A percentile compares a stretch with the other conserved stretches of the same genome.
Conservation (phyloP, 2,329 filamentous ascomycete species). For the Celoporthe dispersa region DNA sequence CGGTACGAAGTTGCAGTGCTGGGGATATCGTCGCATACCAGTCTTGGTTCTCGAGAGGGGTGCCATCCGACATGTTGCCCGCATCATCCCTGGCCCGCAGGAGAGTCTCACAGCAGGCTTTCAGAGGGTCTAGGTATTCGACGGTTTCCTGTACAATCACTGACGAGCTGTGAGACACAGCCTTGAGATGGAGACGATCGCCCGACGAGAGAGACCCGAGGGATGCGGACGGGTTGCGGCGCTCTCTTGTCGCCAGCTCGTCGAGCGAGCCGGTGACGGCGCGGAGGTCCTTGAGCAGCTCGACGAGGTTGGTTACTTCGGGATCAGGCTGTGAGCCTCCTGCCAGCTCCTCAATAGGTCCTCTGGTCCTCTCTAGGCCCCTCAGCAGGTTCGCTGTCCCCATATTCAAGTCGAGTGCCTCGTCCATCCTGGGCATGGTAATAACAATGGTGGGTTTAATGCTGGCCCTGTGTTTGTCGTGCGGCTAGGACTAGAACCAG, state of each 20-base stretch:
- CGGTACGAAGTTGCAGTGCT: background rate
- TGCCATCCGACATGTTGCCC: background rate
- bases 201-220: background rate
- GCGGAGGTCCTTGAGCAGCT: slow-evolving; percentile 4
- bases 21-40: background rate
- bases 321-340: background rate
- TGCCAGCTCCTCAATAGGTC: background rate
- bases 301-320: background rate
- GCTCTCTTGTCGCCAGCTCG: background rate
- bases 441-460: background rate
- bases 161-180: background rate
- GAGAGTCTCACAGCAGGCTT: background rate
- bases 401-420: background rate
- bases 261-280: background rate
- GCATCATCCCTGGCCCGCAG: background rate
- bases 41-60: background rate
- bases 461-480: no score
- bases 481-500: background rate
- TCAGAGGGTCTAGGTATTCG: background rate
- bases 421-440: background rate
- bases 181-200: background rate
- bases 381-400: slow-evolving; percentile 2
- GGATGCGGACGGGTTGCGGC: background rate
- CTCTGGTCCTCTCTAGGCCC: background rate
- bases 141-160: background rate